Evolutionary conservation across 805 yeast genomes (phyloP), one percentile per base, ranked within the genome.

Genomic region (Candida maesae): DNA sequence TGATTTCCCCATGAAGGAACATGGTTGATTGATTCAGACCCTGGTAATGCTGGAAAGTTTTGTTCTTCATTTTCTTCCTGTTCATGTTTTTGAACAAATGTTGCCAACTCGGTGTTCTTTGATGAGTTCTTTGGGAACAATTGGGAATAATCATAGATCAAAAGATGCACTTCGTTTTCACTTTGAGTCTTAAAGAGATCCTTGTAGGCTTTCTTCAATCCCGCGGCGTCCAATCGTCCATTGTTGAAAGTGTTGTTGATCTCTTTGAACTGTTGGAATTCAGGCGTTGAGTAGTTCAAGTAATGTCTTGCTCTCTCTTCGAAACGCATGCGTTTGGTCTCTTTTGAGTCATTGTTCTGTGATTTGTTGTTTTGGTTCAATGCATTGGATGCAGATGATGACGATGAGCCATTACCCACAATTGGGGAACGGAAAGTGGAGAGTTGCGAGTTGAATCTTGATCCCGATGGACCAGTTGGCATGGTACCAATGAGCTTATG

Each of bases 301-400:
- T 87, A 85, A 59, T 84, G 89, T 57, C 82, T 80, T 2, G 95
- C 96, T 55, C 96, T 70, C 58, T 87, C 95, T 47, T 84, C 91
- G 21, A 88, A 69, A 50, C 96, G 72, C 56, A 71, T 64, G 46
- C 67, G 72, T 50, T 78, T 84, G 1, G 73, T 59, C 21, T 60
- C 61, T 16, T 48, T 36, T 4, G 77, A 61, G 40, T 72, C 76
- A n/a, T 50, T 55, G 19, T 63, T 66, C 17, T 53, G 59, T 10
- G 41, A 28, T 31, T 41, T 51, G 29, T 49, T 55, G 32, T 38
- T 47, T 37, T 46, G 40, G 28, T 14, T 17, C 10, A 10, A 10
- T 30, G 32, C 5, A 23, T 15, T 17, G 27, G 23, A 14, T 14
- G 27, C 28, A 10, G 26, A 16, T 28, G 24, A 21, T 21, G 10